phyloP scores from a whole-genome alignment of 1,284 basidiomycete genomes.

The Nidula niveotomentosa region DNA sequence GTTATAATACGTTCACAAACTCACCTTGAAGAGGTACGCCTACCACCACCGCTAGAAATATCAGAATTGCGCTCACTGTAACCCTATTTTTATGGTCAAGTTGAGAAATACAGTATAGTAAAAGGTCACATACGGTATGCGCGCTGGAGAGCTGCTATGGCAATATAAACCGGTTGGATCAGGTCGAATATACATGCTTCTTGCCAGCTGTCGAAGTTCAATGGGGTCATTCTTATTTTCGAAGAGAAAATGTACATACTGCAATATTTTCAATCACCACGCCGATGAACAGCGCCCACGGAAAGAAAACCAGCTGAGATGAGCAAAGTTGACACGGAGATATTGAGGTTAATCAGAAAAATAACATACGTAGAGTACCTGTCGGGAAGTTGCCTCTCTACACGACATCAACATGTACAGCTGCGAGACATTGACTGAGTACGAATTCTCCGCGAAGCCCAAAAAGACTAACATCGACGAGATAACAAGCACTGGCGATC shows the following conservation, averaged over 20 bases:
- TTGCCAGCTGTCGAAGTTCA: not conserved
- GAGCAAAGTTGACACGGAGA: too few relatives aligned
- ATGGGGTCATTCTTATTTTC: too few relatives aligned
- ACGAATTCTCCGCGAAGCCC: not conserved
- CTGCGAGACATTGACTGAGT: not conserved
- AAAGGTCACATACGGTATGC: too few relatives aligned
- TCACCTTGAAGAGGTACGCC: too few relatives aligned
- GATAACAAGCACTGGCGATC: not conserved
- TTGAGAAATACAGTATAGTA: too few relatives aligned
- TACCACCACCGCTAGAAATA: too few relatives aligned
- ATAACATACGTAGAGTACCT: not conserved
- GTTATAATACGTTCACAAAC: too few relatives aligned
- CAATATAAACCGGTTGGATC: not conserved
- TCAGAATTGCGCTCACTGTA: too few relatives aligned
- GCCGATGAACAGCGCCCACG: not conserved
- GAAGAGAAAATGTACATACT: not conserved
- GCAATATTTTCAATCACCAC: not conserved
- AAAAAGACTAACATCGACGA: not conserved
- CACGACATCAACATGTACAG: too few relatives aligned
- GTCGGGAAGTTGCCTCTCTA: too few relatives aligned
- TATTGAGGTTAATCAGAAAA: not conserved
- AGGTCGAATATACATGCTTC: not conserved
- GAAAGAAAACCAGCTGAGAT: not conserved
- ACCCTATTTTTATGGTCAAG: too few relatives aligned
- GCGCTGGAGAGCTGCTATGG: not conserved